Percentiles rank a stretch among this genome's conserved stretches.
Evolutionary conservation across 2,329 filamentous ascomycete genomes (phyloP).

Genomic region (Bipolaris bicolor): DNA sequence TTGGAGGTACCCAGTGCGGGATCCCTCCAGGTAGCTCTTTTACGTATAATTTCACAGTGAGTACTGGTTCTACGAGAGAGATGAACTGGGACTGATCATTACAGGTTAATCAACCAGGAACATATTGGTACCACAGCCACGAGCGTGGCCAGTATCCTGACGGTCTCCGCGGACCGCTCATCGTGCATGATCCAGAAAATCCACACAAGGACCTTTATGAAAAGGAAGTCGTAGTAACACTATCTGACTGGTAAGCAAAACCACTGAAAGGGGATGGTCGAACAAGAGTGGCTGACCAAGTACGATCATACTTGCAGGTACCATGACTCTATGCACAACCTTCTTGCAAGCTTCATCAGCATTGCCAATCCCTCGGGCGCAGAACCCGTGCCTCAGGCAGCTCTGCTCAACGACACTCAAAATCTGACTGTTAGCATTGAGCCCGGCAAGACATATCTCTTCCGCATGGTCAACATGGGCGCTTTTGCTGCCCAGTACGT

Average conservation of each 20-base stretch:
- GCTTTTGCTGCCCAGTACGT: conserved; percentile 75
- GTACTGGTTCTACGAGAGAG: neutral
- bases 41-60: conserved; percentile 60
- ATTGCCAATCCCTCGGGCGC: conserved; percentile 63
- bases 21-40: conserved; percentile 69
- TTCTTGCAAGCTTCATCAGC: conserved; percentile 54
- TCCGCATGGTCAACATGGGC: conserved; percentile 73
- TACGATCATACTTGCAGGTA: conserved; percentile 51
- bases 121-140: conserved; percentile 73
- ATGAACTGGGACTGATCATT: conserved; percentile 46
- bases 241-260: conserved; percentile 65
- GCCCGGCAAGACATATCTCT: conserved; percentile 65
- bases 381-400: conserved; percentile 70
- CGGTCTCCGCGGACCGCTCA: conserved; percentile 69
- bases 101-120: conserved; percentile 59
- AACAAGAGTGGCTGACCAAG: neutral
- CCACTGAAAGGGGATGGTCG: neutral
- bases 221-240: conserved; percentile 67
- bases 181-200: conserved; percentile 66
- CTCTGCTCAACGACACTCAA: conserved; percentile 68
- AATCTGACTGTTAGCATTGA: conserved; percentile 53
- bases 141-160: conserved; percentile 68
- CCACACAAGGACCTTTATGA: conserved; percentile 61
- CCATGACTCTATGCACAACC: conserved; percentile 61
- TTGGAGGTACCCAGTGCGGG: conserved; percentile 63